Conservation (phyloP, 2,329 filamentous ascomycete genomes). For the Fusarium sp. region DNA sequence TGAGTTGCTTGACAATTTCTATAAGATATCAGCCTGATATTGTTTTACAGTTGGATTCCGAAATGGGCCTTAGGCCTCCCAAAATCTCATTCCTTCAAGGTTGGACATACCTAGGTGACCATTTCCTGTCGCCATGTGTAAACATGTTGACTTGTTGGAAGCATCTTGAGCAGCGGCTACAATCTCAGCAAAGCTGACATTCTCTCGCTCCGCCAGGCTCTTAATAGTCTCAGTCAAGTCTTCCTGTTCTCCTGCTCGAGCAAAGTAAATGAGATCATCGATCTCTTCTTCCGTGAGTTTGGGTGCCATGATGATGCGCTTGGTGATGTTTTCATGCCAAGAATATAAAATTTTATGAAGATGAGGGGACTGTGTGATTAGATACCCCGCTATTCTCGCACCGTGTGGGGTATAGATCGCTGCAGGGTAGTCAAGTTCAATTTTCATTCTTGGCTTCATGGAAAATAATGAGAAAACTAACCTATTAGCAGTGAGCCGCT, state of each 20-base stretch:
- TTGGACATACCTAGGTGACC: slow-evolving; percentile 74
- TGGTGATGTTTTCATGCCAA: slow-evolving; percentile 22
- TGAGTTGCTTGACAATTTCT: slow-evolving; percentile 57
- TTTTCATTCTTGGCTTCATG: background rate
- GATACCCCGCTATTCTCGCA: slow-evolving; percentile 48
- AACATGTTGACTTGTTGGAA: slow-evolving; percentile 75
- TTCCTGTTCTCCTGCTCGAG: slow-evolving; percentile 77
- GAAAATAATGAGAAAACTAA: too few species aligned
- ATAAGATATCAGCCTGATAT: slow-evolving; percentile 2
- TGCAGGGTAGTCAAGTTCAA: slow-evolving; percentile 35
- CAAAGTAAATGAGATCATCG: slow-evolving; percentile 90
- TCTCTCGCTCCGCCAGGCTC: slow-evolving; percentile 68
- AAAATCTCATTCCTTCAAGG: accelerated
- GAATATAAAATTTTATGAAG: slow-evolving; percentile 45
- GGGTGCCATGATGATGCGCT: slow-evolving; percentile 52
- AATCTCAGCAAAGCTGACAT: slow-evolving; percentile 67
- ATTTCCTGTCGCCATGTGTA: slow-evolving; percentile 95
- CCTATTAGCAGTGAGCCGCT: too few species aligned
- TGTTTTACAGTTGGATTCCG: accelerated
- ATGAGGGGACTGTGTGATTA: slow-evolving; percentile 51
- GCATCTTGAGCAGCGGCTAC: slow-evolving; percentile 74
- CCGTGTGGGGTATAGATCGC: slow-evolving; percentile 35
- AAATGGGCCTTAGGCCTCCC: accelerated
- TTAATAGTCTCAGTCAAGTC: slow-evolving; percentile 70
- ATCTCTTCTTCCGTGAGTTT: slow-evolving; percentile 79